Evolutionary conservation across 768 basidiomycete species (phyloP), one percentile per base, ranked within the genome.

Genomic region (Macrocybe gigantea): DNA sequence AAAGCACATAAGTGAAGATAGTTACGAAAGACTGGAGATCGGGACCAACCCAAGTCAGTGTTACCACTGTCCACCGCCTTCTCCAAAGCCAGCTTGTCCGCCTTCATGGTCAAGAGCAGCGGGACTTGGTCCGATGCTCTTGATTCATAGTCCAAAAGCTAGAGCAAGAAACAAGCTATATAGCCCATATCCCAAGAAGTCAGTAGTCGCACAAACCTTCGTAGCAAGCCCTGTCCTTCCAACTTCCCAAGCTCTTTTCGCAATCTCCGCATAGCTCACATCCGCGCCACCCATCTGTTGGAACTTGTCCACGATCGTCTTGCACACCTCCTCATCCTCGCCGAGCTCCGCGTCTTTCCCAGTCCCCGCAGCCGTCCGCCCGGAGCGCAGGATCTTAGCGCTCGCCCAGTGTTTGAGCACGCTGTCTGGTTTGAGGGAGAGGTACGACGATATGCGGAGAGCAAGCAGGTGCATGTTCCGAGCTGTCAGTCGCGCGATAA

Each of bases 341-440:
- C 68, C 69, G 9, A 82, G 67, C 9, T 83, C 82, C 3, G 69
- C 68, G 48, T 82, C 79, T 33, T 44, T 33, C 29, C 42, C 42
- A 22, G 22, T 22, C 22, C 22, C 22, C 2, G 22, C 22, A 22
- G 22, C 22, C 22, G 4, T 22, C 47, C 70, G 66, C 5, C 75
- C 78, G 22, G 76, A 83, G 11, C 78, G 80, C 41, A 81, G 64
- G 49, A 99, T 96, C 65, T 96, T 95, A 1, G 91, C 86, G 50
- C 83, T 84, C 1, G 96, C 96, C 96, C 96, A 99, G 60, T 98
- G 95, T 53, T 85, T 89, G 37, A 99, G 70, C 1, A 98, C 93
- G 0, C 80, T 77, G 53, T 93, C 88, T 1, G 93, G 87, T 44
- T 88, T 86, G 39, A 98, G 72, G 11, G 79, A 77, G 31, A 98